These are phyloP conservation scores for Castanea crenata DNA, from an alignment of 306 rosid genomes.

Conservation along the genomic window DNA sequence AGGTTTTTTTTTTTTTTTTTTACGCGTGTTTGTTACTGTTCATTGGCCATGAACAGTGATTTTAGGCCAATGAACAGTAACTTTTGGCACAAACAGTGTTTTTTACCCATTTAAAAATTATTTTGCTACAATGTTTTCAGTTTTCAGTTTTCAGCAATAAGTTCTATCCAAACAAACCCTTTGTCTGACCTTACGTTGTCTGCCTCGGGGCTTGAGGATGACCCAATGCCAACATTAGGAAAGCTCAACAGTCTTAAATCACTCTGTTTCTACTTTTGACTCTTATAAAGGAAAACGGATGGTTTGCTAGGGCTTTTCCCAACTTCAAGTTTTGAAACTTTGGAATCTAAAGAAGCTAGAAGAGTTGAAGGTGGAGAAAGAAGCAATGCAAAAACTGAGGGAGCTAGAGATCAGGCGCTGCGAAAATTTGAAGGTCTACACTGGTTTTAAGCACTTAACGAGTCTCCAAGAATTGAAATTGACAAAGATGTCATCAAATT, in stretches of 20 bases:
- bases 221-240: constrained; percentile 4
- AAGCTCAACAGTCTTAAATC: neutral
- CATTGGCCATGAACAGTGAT: too few species aligned
- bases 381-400: neutral
- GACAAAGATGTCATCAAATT: neutral
- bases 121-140: too few species aligned
- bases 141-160: too few species aligned
- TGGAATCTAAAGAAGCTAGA: constrained; percentile 28
- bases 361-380: neutral
- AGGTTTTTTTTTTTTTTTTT: too few species aligned
- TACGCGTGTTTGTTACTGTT: too few species aligned
- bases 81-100: too few species aligned
- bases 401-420: constrained; percentile 39
- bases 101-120: too few species aligned
- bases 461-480: neutral
- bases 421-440: neutral
- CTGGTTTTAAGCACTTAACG: constrained; percentile 23
- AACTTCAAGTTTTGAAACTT: constrained; percentile 34
- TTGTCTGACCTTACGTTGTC: constrained; percentile 21
- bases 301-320: constrained; percentile 9
- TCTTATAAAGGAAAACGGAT: constrained; percentile 23
- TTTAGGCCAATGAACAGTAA: too few species aligned
- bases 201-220: neutral
- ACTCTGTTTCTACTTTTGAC: neutral
- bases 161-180: neutral